Conservation (phyloP, 2,329 filamentous ascomycete genomes). For the Colletotrichum sp. region DNA sequence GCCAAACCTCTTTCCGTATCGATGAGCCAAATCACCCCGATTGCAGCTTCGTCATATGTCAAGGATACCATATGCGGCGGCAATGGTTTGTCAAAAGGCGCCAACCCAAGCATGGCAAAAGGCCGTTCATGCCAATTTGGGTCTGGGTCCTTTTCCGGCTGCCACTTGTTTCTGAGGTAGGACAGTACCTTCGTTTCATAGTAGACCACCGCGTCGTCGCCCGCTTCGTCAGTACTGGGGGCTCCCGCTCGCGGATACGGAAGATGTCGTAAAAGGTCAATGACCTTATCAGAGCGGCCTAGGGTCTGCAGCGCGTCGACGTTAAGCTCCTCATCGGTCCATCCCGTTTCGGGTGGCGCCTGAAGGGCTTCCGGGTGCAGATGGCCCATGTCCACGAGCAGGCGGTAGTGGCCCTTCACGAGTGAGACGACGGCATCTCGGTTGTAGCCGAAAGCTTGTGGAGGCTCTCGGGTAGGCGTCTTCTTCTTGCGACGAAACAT, state of each 20-base stretch:
- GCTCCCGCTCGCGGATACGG: background rate
- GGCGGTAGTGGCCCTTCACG: background rate
- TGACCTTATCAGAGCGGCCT: background rate
- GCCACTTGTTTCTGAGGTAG: constrained; percentile 1
- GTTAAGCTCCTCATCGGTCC: background rate
- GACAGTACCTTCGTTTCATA: background rate
- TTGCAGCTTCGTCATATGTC: background rate
- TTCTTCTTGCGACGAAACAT: background rate
- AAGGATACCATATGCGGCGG: background rate
- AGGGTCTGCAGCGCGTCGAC: background rate
- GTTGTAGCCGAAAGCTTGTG: background rate
- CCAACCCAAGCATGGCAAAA: background rate
- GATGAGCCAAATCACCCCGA: background rate
- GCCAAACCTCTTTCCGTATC: background rate
- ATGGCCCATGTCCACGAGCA: constrained; percentile 9
- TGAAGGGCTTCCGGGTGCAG: background rate
- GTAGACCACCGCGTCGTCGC: background rate
- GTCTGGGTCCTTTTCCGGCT: background rate
- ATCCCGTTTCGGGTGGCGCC: background rate
- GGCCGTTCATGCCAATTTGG: background rate
- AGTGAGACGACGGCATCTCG: background rate
- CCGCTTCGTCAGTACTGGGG: background rate
- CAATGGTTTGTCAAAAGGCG: background rate
- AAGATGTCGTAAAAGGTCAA: constrained; percentile 8
- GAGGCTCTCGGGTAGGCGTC: background rate